These are phyloP conservation scores for Boletus reticuloceps DNA, from an alignment of 768 basidiomycete genomes.

Conservation along the genomic window DNA sequence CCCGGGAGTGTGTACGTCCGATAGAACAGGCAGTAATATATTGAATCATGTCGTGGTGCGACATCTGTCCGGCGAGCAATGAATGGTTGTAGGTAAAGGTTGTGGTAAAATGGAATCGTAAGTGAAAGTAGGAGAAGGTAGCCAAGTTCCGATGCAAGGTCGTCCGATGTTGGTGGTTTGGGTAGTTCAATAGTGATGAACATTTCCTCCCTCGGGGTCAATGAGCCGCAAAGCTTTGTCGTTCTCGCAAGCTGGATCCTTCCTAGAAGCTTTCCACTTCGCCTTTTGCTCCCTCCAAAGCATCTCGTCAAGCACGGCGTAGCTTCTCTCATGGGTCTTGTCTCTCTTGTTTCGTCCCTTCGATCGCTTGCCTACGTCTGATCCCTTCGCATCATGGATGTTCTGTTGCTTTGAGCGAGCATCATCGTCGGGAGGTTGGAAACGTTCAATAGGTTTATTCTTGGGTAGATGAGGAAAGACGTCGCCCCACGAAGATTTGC, in stretches of 20 bases:
- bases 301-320: constrained; percentile 30
- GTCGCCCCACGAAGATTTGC: constrained; percentile 93
- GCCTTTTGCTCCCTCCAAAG: constrained; percentile 40
- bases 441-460: constrained; percentile 66
- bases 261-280: constrained; percentile 27
- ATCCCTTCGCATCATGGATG: constrained; percentile 33
- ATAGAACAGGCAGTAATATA: background rate
- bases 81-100: background rate
- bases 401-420: constrained; percentile 27
- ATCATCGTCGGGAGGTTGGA: constrained; percentile 35
- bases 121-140: background rate
- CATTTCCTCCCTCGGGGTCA: constrained; percentile 8
- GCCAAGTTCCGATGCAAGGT: background rate
- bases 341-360: constrained; percentile 26
- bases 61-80: background rate
- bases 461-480: constrained; percentile 89
- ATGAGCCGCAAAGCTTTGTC: constrained; percentile 3
- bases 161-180: background rate
- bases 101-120: background rate
- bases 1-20: background rate
- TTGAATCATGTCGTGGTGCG: background rate
- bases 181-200: constrained; percentile 5
- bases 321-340: constrained; percentile 23
- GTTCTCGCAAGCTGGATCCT: constrained; percentile 2
- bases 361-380: constrained; percentile 59